Evolutionary conservation across 2,329 filamentous ascomycete genomes (phyloP), one percentile per base, ranked within the genome.

Genomic region (Aspergillus terreus): DNA sequence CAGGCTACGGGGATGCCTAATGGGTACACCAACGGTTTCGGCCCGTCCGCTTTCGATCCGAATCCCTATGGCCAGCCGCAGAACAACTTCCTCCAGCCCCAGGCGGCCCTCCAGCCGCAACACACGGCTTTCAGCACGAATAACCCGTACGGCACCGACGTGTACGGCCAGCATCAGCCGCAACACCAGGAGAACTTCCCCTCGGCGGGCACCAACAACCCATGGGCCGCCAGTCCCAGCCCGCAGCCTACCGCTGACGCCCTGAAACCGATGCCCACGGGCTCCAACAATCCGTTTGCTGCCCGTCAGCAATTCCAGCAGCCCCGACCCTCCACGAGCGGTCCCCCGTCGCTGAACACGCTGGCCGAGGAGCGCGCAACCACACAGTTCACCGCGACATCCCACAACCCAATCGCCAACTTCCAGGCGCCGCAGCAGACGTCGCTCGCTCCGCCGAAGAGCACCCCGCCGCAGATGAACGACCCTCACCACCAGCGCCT

Each of bases 241-340:
- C 81, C 81, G 57, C 77, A 82, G 53, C 69, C 40, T 5, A 9
- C 84, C n/a, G 65, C 71, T 46, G 81, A 87, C 47, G 73, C 85
- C 2, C 74, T 96, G 57, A 86, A 88, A 67, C 88, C 91, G 4
- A 87, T 90, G 67, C 87, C 89, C 3, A 99, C 94, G 2, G 94
- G 94, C 44, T 97, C 94, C 14, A 99, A 99, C 78, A 99, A 99
- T 68, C 94, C 94, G 2, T 99, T 99, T 66, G 92, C 94, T 23
- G 79, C 82, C 53, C 77, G 80, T 52, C 75, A 81, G 59, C 75
- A 85, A 78, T 65, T 83, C 76, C 40, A 42, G 40, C 66, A 85
- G 76, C 67, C 79, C 47, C 60, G 76, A 43, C 69, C 62, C 54
- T 80, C 80, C 42, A 69, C 76, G 17, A 78, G 80, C 25, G 78